Base-by-base conservation (phyloP, 306 rosid species). In the Luffa acutangula region DNA sequence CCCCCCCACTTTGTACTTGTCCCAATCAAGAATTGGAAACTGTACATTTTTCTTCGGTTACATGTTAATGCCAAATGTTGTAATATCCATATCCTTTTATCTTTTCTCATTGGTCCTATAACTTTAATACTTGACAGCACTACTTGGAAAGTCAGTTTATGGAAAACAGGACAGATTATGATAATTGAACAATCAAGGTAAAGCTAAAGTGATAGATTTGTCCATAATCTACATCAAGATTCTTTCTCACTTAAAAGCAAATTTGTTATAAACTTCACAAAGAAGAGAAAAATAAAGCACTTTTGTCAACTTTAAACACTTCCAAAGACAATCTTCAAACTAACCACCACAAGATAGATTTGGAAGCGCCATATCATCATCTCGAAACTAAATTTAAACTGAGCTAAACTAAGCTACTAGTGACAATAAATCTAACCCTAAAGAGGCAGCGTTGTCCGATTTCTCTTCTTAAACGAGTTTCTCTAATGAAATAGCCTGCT, bases 21-120 rank as follows among this genome's bases (percentile, higher is more conserved):
- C 84, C 80, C 87, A 73, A 80, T 87, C 86, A 86, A 84, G 83
- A 82, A 83, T 84, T 86, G 87, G 87, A 82, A 81, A 78, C 79
- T 89, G 93, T 90, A 91, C 86, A 91, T 90, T 87, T 89, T 69
- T 80, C 31, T 72, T 64, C 73, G 10, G 59, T 81, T 70, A 37
- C 73, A 39, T 42, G 46, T 75, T 57, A 34, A 78, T 76, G 77
- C 46, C 81, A 69, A 77, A 77, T 76, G 84, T 79, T 58, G 71
- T 80, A 57, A 73, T 77, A 79, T 76, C 39, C 70, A 63, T 79
- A 69, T 78, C 34, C 69, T 21, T 36, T 1, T 21, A 51, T 37
- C 42, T 37, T 21, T 12, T 2, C 36, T 60, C 39, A 60, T 56
- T 6, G 25, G 33, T 56, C 11, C 59, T 53, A 53, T 53, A 53